Conservation (phyloP, 352 stramenopile species). For the Phytophthora pinifolia region DNA sequence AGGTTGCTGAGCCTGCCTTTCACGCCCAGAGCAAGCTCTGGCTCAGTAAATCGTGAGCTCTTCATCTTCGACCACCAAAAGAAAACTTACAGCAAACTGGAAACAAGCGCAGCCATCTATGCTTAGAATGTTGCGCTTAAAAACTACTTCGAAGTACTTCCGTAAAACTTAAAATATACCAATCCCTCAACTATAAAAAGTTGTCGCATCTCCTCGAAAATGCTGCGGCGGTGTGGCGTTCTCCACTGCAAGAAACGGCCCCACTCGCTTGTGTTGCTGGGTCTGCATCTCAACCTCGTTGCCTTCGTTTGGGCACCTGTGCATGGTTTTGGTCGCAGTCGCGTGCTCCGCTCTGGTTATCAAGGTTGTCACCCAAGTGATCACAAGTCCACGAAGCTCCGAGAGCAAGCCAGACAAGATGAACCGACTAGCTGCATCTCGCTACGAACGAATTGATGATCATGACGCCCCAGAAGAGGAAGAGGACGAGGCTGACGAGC, state of each 20-base stretch:
- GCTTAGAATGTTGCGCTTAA: slow-evolving; percentile 14
- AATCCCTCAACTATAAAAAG: slow-evolving; percentile 23
- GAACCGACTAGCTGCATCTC: slow-evolving; percentile 3
- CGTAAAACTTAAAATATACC: slow-evolving; percentile 1
- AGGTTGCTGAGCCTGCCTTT: slow-evolving; percentile 63
- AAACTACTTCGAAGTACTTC: no score
- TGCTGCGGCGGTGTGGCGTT: slow-evolving; percentile 13
- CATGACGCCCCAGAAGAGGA: slow-evolving; percentile 5
- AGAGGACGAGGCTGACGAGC: slow-evolving; percentile 10
- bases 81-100: not conserved
- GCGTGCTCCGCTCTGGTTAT: not conserved
- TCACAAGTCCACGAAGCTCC: not conserved
- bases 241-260: slow-evolving; percentile 14
- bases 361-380: not conserved
- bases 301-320: not conserved
- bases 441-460: slow-evolving; percentile 11
- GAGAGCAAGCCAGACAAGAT: slow-evolving; percentile 7
- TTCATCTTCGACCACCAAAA: slow-evolving; percentile 4
- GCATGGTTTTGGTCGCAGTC: not conserved
- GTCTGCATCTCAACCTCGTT: not conserved
- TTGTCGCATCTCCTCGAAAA: slow-evolving; percentile 5
- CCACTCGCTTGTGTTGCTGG: not conserved
- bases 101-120: slow-evolving; percentile 27
- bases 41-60: slow-evolving; percentile 3
- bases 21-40: slow-evolving; percentile 33